These are phyloP conservation scores for Kalmanozyma brasiliensis DNA, from an alignment of 1,284 basidiomycete species.

Conservation along the genomic window DNA sequence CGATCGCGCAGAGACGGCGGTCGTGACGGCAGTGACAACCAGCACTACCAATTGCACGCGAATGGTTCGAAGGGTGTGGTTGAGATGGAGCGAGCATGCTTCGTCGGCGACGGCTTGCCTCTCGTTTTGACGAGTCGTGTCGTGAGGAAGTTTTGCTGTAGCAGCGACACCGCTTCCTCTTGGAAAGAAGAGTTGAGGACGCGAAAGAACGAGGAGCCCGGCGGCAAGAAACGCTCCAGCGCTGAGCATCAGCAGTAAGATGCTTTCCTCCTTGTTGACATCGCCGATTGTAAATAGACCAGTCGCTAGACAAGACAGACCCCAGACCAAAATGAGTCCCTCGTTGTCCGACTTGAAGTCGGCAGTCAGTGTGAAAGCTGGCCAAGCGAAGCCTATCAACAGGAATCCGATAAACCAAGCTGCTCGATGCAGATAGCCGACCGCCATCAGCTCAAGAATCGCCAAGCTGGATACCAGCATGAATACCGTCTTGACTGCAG, in stretches of 20 bases:
- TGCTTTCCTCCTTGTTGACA: slow-evolving; percentile 79
- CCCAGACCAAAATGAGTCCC: slow-evolving; percentile 71
- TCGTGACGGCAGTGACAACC: slow-evolving; percentile 71
- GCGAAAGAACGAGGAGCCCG: slow-evolving; percentile 20
- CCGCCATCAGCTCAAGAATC: slow-evolving; percentile 75
- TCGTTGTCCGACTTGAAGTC: slow-evolving; percentile 59
- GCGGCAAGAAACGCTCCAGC: slow-evolving; percentile 40
- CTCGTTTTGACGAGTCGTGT: too few relatives aligned
- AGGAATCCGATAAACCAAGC: slow-evolving; percentile 80
- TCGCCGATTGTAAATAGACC: slow-evolving; percentile 78
- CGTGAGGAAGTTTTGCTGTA: too few relatives aligned
- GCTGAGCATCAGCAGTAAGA: slow-evolving; percentile 44
- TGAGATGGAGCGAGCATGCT: slow-evolving; percentile 24
- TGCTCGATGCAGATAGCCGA: slow-evolving; percentile 73
- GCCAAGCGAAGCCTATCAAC: slow-evolving; percentile 77
- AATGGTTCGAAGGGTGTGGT: slow-evolving; percentile 46
- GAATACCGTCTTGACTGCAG: not conserved
- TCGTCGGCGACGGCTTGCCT: not conserved
- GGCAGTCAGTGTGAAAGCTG: slow-evolving; percentile 30
- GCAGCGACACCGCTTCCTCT: not conserved
- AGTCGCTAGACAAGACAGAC: slow-evolving; percentile 72
- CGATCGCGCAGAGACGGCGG: slow-evolving; percentile 73
- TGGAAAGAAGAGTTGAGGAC: slow-evolving; percentile 37
- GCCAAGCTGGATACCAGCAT: slow-evolving; percentile 21
- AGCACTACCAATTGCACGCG: slow-evolving; percentile 68